Evolutionary conservation across 2,329 filamentous ascomycete genomes (phyloP).

Genomic region (Arthrobotrys musiformis): DNA sequence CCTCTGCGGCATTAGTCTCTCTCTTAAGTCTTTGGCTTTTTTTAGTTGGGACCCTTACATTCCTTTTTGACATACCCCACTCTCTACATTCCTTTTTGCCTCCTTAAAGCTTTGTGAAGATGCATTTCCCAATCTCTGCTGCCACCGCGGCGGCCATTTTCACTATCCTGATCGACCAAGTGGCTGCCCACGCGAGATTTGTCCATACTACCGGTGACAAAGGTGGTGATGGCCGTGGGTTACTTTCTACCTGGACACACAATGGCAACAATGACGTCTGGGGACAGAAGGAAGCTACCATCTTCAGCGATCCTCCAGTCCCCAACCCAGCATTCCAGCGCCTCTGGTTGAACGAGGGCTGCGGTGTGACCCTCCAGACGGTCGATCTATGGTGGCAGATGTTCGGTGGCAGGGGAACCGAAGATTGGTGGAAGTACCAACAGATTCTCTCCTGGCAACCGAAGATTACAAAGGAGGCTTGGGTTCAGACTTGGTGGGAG

Average conservation of each 20-base stretch:
- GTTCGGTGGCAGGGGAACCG: neutral
- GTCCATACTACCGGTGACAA: conserved; percentile 1
- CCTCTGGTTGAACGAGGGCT: neutral
- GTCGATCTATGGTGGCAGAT: neutral
- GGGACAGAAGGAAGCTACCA: conserved; percentile 1
- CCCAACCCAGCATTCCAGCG: neutral
- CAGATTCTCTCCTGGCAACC: neutral
- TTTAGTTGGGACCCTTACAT: neutral
- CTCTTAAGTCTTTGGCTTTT: neutral
- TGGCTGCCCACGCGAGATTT: conserved; percentile 15
- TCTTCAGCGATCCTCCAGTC: conserved; percentile 27
- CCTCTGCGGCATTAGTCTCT: neutral
- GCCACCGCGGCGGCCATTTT: neutral
- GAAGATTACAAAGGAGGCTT: neutral
- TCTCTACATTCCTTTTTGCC: neutral
- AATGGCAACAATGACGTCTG: neutral
- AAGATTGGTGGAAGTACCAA: conserved; percentile 6
- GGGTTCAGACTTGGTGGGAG: conserved; percentile 20
- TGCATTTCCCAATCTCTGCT: neutral
- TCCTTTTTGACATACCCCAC: neutral
- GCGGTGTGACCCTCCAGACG: conserved; percentile 13
- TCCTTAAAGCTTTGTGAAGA: neutral
- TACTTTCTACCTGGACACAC: neutral
- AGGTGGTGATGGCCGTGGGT: neutral
- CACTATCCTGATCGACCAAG: neutral